Percentiles rank a stretch among this genome's conserved stretches.
Conservation (phyloP, 2,329 filamentous ascomycete species). For the Alternaria postmessia region DNA sequence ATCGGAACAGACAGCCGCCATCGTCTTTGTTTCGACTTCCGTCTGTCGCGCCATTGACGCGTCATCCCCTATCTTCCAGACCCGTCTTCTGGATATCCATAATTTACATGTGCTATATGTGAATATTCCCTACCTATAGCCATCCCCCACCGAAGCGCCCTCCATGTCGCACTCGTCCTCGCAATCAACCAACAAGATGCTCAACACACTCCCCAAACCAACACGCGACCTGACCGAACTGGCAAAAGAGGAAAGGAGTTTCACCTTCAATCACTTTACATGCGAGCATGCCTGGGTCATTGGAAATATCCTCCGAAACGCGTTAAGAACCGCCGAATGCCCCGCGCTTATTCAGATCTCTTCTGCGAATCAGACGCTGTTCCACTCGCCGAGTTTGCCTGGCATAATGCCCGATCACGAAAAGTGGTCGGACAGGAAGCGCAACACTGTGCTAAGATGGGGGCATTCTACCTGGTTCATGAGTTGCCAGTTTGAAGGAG, state of each 20-base stretch:
- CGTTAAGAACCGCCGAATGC: constrained; percentile 64
- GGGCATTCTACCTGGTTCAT: constrained; percentile 75
- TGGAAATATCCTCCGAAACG: constrained; percentile 69
- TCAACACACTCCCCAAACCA: constrained; percentile 41
- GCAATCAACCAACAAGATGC: constrained; percentile 21
- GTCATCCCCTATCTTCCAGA: constrained; percentile 12
- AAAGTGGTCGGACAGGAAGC: constrained; percentile 69
- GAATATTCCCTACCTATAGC: constrained; percentile 12
- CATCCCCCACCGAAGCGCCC: not conserved
- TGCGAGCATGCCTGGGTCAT: constrained; percentile 70
- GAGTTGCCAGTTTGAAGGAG: constrained; percentile 72
- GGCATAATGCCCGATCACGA: constrained; percentile 77
- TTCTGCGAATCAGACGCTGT: constrained; percentile 70
- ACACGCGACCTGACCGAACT: constrained; percentile 51
- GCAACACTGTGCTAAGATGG: constrained; percentile 75
- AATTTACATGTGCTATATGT: constrained; percentile 12
- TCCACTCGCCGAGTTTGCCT: constrained; percentile 72
- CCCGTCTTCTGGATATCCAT: not conserved
- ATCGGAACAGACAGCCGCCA: constrained; percentile 5
- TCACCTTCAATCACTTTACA: constrained; percentile 66
- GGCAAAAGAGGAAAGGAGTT: constrained; percentile 52
- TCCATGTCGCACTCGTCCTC: constrained; percentile 3
- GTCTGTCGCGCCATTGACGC: constrained; percentile 5
- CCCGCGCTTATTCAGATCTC: constrained; percentile 71
- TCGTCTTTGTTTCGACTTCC: constrained; percentile 6